phyloP scores from a whole-genome alignment of 2,329 filamentous ascomycete genomes.

The Fusarium cicatricum region DNA sequence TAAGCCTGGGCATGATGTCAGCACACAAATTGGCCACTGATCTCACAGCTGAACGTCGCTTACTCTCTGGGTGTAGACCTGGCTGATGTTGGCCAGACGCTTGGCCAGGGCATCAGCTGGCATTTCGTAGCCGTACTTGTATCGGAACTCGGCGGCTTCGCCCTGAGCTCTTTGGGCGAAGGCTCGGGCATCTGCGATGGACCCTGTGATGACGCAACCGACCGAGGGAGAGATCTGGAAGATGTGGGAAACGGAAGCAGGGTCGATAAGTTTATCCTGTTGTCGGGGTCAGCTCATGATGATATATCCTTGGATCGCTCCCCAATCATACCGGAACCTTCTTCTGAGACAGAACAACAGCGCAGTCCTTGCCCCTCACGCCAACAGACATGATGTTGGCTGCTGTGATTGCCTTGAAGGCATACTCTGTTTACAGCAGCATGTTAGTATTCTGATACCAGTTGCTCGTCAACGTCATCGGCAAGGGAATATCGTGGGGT shows the following conservation, averaged over 20 bases:
- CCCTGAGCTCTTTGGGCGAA: conserved; percentile 92
- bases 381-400: conserved; percentile 99
- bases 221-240: conserved; percentile 97
- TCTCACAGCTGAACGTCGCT: conserved; percentile 39
- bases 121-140: conserved; percentile 99
- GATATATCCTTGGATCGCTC: not conserved
- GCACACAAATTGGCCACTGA: conserved; percentile 23
- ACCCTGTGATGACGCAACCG: conserved; percentile 98
- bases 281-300: conserved; percentile 34
- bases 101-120: conserved; percentile 96
- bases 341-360: conserved; percentile 97
- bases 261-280: conserved; percentile 99
- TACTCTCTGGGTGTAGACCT: conserved; percentile 98
- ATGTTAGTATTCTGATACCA: conserved; percentile 35
- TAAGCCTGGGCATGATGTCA: conserved; percentile 69
- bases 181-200: conserved; percentile 95
- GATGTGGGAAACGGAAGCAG: conserved; percentile 94
- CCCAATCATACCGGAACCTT: conserved; percentile 87
- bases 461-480: conserved; percentile 25
- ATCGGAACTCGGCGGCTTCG: conserved; percentile 96
- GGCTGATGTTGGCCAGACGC: conserved; percentile 97
- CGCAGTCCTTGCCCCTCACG: conserved; percentile 94
- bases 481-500: conserved; percentile 24
- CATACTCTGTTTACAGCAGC: conserved; percentile 78
- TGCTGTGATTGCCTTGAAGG: conserved; percentile 99